Evolutionary conservation across 78 protist genomes (phyloP).

Genomic region (Dictyostelium discoideum): DNA sequence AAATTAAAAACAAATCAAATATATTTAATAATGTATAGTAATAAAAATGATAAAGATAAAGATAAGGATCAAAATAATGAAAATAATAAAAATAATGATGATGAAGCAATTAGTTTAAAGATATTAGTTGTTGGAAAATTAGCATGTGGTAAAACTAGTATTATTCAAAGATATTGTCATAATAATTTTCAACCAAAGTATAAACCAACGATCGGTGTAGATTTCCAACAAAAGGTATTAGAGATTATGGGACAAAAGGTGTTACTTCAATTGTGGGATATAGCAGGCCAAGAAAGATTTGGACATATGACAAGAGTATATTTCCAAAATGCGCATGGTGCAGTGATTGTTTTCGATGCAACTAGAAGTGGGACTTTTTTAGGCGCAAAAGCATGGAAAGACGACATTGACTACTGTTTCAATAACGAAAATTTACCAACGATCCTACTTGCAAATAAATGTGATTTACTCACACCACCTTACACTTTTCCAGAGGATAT

Average conservation of each 20-base stretch:
- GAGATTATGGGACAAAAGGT: conserved; percentile 10
- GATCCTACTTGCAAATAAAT: conserved; percentile 44
- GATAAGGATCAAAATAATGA: neutral
- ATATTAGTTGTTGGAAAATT: conserved; percentile 64
- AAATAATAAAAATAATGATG: conserved; percentile 1
- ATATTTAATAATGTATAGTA: neutral
- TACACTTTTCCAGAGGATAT: conserved; percentile 56
- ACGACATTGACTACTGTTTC: conserved; percentile 48
- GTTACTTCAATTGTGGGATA: conserved; percentile 37
- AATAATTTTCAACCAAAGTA: conserved; percentile 52
- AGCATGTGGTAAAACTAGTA: conserved; percentile 76
- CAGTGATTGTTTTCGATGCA: conserved; percentile 56
- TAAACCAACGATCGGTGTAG: conserved; percentile 71
- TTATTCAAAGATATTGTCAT: conserved; percentile 60
- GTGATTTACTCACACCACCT: conserved; percentile 30
- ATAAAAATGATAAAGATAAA: conserved; percentile 1
- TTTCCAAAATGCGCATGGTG: conserved; percentile 74
- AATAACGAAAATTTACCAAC: conserved; percentile 30
- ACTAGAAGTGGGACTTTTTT: conserved; percentile 51
- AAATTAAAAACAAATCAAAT: neutral
- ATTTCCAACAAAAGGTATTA: conserved; percentile 33
- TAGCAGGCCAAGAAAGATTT: conserved; percentile 78
- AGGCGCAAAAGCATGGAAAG: conserved; percentile 48
- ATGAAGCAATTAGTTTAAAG: conserved; percentile 37
- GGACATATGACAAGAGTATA: conserved; percentile 74